Conservation (phyloP, 345 rosid species). For the Euclidium syriacum region DNA sequence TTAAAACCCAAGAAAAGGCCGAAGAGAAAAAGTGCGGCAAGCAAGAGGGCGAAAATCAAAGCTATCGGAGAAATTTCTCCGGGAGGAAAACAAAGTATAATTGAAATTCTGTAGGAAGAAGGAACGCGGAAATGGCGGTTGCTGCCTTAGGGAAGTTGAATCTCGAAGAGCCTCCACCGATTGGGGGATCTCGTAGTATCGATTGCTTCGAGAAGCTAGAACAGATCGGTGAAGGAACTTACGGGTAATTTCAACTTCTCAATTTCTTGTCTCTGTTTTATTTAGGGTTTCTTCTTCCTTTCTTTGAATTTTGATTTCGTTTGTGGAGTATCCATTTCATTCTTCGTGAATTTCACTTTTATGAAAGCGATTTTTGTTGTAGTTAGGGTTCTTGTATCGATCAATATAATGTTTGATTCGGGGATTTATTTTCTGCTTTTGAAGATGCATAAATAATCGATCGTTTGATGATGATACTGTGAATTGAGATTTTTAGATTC, state of each 20-base stretch:
- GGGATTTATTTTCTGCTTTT: too few relatives aligned
- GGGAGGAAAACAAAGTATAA: slow-evolving; percentile 23
- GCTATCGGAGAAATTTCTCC: not conserved
- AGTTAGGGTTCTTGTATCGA: too few relatives aligned
- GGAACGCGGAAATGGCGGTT: slow-evolving; percentile 37
- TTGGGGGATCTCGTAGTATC: slow-evolving; percentile 79
- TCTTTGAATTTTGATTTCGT: not conserved
- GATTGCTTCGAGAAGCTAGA: slow-evolving; percentile 81
- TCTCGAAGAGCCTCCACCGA: slow-evolving; percentile 53
- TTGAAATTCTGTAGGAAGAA: not conserved
- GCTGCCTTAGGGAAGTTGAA: slow-evolving; percentile 65
- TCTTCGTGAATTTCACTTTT: not conserved
- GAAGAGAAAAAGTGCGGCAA: too few relatives aligned
- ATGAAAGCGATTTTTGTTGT: not conserved
- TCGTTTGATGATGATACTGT: too few relatives aligned
- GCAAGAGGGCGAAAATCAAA: not conserved
- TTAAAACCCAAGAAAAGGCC: too few relatives aligned
- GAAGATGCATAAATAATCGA: too few relatives aligned
- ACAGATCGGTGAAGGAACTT: slow-evolving; percentile 89
- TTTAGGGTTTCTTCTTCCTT: too few relatives aligned
- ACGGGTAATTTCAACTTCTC: slow-evolving; percentile 42
- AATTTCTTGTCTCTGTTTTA: not conserved
- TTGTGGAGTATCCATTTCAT: not conserved
- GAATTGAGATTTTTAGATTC: too few relatives aligned
- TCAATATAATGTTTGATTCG: too few relatives aligned